Base-by-base conservation (phyloP, 371 early-diverging fungal genomes). In the Chytridiales sp. region DNA sequence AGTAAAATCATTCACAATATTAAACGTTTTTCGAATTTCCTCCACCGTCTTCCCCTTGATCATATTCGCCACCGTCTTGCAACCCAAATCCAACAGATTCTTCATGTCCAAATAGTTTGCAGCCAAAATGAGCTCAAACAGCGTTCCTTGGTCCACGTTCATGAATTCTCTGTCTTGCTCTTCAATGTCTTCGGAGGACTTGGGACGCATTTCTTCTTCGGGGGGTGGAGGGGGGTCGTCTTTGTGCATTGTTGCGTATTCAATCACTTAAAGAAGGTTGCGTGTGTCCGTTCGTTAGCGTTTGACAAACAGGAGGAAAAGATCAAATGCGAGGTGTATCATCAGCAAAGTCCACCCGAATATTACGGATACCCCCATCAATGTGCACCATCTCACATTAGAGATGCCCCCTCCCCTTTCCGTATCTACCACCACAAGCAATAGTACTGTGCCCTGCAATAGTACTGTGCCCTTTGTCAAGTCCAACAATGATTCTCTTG, bases 11-110 rank as follows among this genome's bases (percentile, higher is more conserved):
- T 91, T 91, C 53, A 83, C 82, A 64, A 97, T 95, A 74, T 93
- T 94, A 80, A 97, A 97, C 8, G 73, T 74, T 66, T 87, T 87
- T 61, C 98, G 85, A 64, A 96, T 93, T 67, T 97, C 94, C 71
- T 95, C 94, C 15, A 93, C 88, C 26, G 87, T 82, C 81, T 95
- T 95, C 39, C 85, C 94, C 68, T 92, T 92, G 79, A 97, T 95
- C 93, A 95, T 92, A 72, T 95, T 95, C 56, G 98, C 98, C 50
- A 96, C 94, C n/a, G 91, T 95, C 81, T 95, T 95, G 81, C 97
- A 97, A 27, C 93, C 93, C 41, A 93, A 71, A 61, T 92, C 91
- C 35, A 97, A 76, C 61, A 97, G 78, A 27, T 87, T 89, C 79
- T 94, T 93, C 77, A 97, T 96, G 75, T 96, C 95, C 61, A 97